These are phyloP conservation scores for Trametopsis cervina DNA, from an alignment of 768 basidiomycete species.

Conservation along the genomic window DNA sequence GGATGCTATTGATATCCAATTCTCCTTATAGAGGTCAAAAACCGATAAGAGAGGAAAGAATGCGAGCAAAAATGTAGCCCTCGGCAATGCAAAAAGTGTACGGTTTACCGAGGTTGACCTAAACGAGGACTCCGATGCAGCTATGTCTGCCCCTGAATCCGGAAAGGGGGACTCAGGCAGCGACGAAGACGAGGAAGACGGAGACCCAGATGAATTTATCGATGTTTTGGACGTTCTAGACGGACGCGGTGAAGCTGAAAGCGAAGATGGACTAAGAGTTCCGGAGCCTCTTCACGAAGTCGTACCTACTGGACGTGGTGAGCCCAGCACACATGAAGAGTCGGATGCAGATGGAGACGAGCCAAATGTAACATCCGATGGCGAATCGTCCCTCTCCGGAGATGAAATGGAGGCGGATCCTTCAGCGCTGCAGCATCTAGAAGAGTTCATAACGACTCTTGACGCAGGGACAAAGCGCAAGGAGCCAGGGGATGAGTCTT, in stretches of 20 bases:
- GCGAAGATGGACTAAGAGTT: constrained; percentile 22
- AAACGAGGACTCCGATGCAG: constrained; percentile 39
- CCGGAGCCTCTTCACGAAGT: constrained; percentile 16
- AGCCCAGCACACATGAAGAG: constrained; percentile 30
- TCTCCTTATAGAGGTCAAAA: constrained; percentile 22
- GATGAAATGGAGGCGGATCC: constrained; percentile 41
- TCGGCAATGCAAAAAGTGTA: constrained; percentile 27
- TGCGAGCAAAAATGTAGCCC: not conserved
- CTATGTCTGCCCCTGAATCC: not conserved
- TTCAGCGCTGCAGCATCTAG: constrained; percentile 62
- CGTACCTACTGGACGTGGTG: constrained; percentile 11
- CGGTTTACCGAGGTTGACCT: constrained; percentile 55
- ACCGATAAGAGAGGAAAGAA: constrained; percentile 3
- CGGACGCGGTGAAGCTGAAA: constrained; percentile 43
- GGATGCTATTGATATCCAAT: constrained; percentile 9
- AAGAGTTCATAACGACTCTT: constrained; percentile 64
- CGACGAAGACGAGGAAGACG: constrained; percentile 29
- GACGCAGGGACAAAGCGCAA: constrained; percentile 70
- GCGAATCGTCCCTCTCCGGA: constrained; percentile 25
- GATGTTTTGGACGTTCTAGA: constrained; percentile 63
- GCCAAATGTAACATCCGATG: constrained; percentile 33
- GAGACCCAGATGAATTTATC: constrained; percentile 48
- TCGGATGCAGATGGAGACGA: constrained; percentile 38
- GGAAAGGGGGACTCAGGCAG: constrained; percentile 40
- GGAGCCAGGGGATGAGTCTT: constrained; percentile 35